A percentile compares a stretch with the other conserved stretches of the same genome.
phyloP scores from a whole-genome alignment of 1,284 basidiomycete species.

The Spongiforma sp. region DNA sequence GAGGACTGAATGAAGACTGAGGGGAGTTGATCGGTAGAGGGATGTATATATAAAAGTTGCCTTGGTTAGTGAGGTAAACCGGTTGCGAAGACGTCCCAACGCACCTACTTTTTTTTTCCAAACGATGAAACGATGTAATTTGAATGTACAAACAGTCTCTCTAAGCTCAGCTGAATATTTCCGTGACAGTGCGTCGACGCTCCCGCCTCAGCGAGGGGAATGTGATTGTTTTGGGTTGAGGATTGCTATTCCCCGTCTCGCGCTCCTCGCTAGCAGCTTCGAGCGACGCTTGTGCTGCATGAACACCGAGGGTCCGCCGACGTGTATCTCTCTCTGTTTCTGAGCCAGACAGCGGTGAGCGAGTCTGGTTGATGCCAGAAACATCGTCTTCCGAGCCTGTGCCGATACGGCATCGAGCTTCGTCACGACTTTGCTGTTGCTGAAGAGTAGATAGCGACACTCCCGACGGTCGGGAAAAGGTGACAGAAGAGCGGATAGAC shows the following conservation, averaged over 20 bases:
- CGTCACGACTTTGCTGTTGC: constrained; percentile 51
- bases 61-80: background rate
- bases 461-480: constrained; percentile 65
- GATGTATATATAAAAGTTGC: constrained; percentile 19
- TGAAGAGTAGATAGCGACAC: constrained; percentile 62
- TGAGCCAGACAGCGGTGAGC: constrained; percentile 49
- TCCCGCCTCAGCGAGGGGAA: constrained; percentile 45
- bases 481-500: constrained; percentile 50
- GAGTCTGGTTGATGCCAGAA: constrained; percentile 30
- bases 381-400: constrained; percentile 35
- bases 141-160: too few species aligned
- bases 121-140: too few species aligned
- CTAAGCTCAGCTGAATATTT: constrained; percentile 45
- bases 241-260: constrained; percentile 37
- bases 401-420: constrained; percentile 45
- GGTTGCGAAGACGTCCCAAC: too few species aligned
- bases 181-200: constrained; percentile 54
- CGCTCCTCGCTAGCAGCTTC: constrained; percentile 38
- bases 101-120: too few species aligned
- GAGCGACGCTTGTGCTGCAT: constrained; percentile 50
- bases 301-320: constrained; percentile 47
- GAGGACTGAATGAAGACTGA: background rate
- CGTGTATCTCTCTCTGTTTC: constrained; percentile 58
- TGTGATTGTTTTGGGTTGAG: constrained; percentile 42
- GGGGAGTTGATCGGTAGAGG: background rate